phyloP scores from a whole-genome alignment of 257 asterid genomes.

The Capsicum chinense region DNA sequence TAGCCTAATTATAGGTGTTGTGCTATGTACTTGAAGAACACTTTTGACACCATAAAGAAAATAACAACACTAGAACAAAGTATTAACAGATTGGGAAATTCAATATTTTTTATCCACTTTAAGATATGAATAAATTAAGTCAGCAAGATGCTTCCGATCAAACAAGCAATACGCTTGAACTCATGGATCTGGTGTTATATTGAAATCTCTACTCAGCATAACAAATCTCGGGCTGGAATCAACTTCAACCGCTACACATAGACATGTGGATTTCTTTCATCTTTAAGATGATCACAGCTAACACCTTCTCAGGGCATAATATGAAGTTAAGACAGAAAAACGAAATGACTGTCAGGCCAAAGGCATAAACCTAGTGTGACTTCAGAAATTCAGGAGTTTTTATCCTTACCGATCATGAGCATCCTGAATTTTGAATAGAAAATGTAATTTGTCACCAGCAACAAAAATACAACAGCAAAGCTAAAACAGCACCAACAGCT shows the following conservation, averaged over 20 bases:
- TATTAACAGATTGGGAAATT: background rate
- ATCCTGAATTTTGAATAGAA: constrained; percentile 36
- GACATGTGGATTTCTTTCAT: constrained; percentile 35
- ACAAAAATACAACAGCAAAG: constrained; percentile 40
- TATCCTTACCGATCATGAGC: constrained; percentile 57
- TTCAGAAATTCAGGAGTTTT: constrained; percentile 37
- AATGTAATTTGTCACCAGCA: constrained; percentile 44
- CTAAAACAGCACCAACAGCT: constrained; percentile 43
- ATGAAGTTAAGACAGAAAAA: constrained; percentile 32
- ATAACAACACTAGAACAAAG: background rate
- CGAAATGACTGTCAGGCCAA: constrained; percentile 34
- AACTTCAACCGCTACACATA: constrained; percentile 45
- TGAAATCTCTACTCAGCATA: constrained; percentile 35
- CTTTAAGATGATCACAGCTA: constrained; percentile 42
- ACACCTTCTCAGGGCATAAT: constrained; percentile 34
- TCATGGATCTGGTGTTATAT: background rate
- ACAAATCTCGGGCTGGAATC: constrained; percentile 32
- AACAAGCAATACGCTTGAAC: constrained; percentile 31
- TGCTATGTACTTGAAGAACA: background rate
- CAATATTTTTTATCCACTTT: constrained; percentile 2
- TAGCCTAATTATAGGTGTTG: constrained; percentile 40
- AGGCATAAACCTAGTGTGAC: constrained; percentile 35
- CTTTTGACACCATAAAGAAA: background rate
- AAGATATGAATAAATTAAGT: constrained; percentile 12
- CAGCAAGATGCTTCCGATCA: background rate